Evolutionary conservation across 495 filamentous ascomycete species (phyloP), one percentile per base, ranked within the genome.

Genomic region (Terfezia claveryi): DNA sequence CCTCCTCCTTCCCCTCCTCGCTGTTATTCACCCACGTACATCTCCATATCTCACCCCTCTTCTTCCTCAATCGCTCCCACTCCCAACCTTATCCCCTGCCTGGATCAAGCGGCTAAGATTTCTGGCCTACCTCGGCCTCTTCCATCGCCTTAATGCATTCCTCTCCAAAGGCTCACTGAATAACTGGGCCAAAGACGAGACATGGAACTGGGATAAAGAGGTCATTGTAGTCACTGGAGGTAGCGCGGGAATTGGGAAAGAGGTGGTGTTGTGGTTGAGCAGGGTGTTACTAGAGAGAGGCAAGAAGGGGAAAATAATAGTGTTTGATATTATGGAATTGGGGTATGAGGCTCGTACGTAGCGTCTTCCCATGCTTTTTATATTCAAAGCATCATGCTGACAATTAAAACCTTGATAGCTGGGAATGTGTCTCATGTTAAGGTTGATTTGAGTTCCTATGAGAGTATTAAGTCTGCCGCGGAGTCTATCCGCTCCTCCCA

Each of bases 141-240:
- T 74, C 20, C 69, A 70, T 23, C 66, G 68, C 52, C 38, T 76
- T 10, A 74, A 70, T 62, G 61, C 56, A 7, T 79, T 68, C 62
- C 62, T 82, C 10, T 76, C 76, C 51, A 63, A 67, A 17, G 65
- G 69, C 5, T 73, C 73, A 4, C 58, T 78, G 41, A 81, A 85
- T 66, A 84, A 82, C 61, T 77, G 73, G 68, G 17, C 41, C 14
- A 66, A 66, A 20, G 61, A 59, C 16, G 80, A 83, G 64, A 68
- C 64, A 23, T 84, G 81, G 62, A 73, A 82, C 68, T 86, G 81
- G 80, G 66, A 71, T 36, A 71, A 73, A 56, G 83, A 87, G 68
- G 72, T 86, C 51, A 75, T 83, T 8, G 67, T 86, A 17, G 71
- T 86, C 50, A 86, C 82, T 0, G 83, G 83, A 12, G 83, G 82